Base-by-base conservation (phyloP, 306 rosid genomes). In the Biancaea sappan region DNA sequence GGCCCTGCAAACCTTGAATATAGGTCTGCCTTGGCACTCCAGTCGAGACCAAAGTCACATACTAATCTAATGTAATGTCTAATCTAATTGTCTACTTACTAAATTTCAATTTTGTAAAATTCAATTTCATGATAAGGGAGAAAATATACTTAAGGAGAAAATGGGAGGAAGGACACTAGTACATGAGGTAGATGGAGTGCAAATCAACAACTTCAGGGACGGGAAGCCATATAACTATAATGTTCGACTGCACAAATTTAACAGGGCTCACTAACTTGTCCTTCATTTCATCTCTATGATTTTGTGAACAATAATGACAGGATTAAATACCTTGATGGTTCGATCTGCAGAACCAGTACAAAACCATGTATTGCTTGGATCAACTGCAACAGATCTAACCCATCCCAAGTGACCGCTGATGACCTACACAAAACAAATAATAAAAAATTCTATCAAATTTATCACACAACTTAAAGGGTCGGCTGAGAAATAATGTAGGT, bases 281-380 rank as follows among this genome's bases (percentile, higher is more conserved):
- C 8, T 75, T 56, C 60, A 4, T 51, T 32, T 75, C 22, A 60
- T 72, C 25, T 35, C 10, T 52, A 50, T 40, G 48, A 22, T 65
- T 14, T 29, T 46, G 54, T 46, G 50, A 79, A 37, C 78, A 69
- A 61, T 65, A 26, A 66, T 19, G 12, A 53, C 29, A 77, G 53
- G 29, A 70, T 46, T 57, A 66, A 66, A 72, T 88, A 92, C 99
- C 99, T 94, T 94, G 84, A 94, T 94, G 47, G 99, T 94, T 10
- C 99, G 93, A 82, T 94, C 99, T n/a, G 99, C 99, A 35, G 99
- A 94, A 66, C 99, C 99, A 70, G 99, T 94, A 77, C 95, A 88
- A 86, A 94, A 94, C 97, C 99, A 94, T 24, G 91, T 85, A 62
- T 94, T 94, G 81, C 99, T 92, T 74, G 90, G 99, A 85, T 94